Evolutionary conservation across 805 yeast species (phyloP), one percentile per base, ranked within the genome.

Genomic region (Yueomyces sp.): DNA sequence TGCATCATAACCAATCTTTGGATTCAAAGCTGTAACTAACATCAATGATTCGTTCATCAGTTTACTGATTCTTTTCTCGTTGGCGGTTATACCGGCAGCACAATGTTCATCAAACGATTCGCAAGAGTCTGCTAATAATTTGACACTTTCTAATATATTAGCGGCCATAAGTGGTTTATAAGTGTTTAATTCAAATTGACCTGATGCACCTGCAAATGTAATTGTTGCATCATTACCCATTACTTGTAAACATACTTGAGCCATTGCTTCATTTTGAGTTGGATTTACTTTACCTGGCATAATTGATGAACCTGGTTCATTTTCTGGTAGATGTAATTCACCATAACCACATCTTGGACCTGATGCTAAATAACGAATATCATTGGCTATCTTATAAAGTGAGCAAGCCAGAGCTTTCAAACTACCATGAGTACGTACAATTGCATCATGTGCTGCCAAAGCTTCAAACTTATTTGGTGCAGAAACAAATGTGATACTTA

Each of bases 231-330:
- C 81, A 79, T 92, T 92, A 65, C 98, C 98, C 63, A 92, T 86
- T 29, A 92, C 96, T 74, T 92, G 98, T 50, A 92, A 77, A 63
- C 95, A 87, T 49, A 90, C 96, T 95, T 92, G 94, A 51, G 97
- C 92, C 64, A 92, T 71, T 44, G 98, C 98, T 75, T 92, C 98
- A 67, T 88, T 88, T 73, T 92, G 98, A 45, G 98, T 92, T 52
- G 98, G 98, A 76, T 92, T 92, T 50, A 92, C 96, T 72, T 92
- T 92, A 64, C 98, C 98, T 43, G 98, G 98, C 98, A 92, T 92
- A 67, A 92, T 92, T 30, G 96, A 87, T 47, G 96, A 86, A 61
- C 98, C 98, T 45, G 98, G 98, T 72, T 92, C 98, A 68, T 92
- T 92, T 72, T 90, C 97, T 50, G 98, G 98, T 55, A 92, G 73